Percentiles rank a stretch among this genome's conserved stretches.
Conservation (phyloP, 2,329 filamentous ascomycete species). For the Penicillium verrucosum region DNA sequence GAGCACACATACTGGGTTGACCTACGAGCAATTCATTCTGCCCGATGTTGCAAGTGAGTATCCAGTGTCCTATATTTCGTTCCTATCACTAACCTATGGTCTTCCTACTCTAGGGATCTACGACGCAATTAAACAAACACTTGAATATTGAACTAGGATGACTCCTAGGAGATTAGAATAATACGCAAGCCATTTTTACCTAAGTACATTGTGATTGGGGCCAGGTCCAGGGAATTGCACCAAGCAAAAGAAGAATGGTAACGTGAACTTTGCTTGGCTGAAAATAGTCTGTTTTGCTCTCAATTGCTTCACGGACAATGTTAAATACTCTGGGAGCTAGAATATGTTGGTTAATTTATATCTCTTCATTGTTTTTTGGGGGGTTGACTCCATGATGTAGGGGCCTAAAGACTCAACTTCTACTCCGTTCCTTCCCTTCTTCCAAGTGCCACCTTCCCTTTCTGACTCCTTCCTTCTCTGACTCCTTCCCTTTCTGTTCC, state of each 20-base stretch:
- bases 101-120: not conserved
- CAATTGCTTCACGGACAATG: not conserved
- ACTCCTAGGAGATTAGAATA: not conserved
- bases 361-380: not conserved
- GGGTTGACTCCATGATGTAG: not conserved
- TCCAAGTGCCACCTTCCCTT: not conserved
- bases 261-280: not conserved
- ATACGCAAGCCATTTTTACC: not conserved
- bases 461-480: not conserved
- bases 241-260: not conserved
- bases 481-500: not conserved
- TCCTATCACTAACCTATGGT: not conserved
- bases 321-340: not conserved
- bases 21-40: constrained; percentile 76
- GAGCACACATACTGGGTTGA: constrained; percentile 76
- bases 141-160: constrained; percentile 56
- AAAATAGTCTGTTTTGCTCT: not conserved
- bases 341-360: not conserved
- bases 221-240: not conserved
- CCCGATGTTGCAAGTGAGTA: constrained; percentile 83
- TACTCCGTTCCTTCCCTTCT: too few species aligned
- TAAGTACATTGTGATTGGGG: not conserved
- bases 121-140: constrained; percentile 48
- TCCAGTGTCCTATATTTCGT: not conserved
- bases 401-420: not conserved